Evolutionary conservation across 1,284 basidiomycete genomes (phyloP).

Genomic region (Apiotrichum laibachii): DNA sequence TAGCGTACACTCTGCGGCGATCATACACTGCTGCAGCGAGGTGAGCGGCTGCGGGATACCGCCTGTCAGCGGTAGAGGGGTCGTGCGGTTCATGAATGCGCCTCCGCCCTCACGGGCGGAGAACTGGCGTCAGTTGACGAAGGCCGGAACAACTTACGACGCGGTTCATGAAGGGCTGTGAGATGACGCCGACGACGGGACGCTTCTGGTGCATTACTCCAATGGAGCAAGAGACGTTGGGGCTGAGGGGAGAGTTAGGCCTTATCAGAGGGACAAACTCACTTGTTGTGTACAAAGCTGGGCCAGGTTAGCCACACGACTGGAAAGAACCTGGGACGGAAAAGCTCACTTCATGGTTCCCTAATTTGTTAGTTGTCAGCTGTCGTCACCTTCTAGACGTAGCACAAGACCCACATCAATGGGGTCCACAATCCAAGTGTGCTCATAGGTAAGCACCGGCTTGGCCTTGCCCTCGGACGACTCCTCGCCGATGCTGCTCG

Average conservation of each 20-base stretch:
- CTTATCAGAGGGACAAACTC: slow-evolving; percentile 10
- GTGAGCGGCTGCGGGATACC: slow-evolving; percentile 66
- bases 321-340: neutral
- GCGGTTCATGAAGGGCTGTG: slow-evolving; percentile 82
- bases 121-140: slow-evolving; percentile 57
- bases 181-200: slow-evolving; percentile 82
- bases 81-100: slow-evolving; percentile 65
- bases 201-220: slow-evolving; percentile 76
- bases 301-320: slow-evolving; percentile 7
- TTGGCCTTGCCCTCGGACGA: slow-evolving; percentile 63
- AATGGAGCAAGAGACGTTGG: slow-evolving; percentile 60
- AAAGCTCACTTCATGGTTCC: slow-evolving; percentile 47
- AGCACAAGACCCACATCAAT: slow-evolving; percentile 39
- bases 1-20: slow-evolving; percentile 70
- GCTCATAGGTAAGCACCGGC: slow-evolving; percentile 69
- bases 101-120: slow-evolving; percentile 75
- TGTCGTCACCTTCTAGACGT: no score
- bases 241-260: slow-evolving; percentile 29
- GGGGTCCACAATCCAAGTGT: slow-evolving; percentile 49
- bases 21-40: slow-evolving; percentile 72
- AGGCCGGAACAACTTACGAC: slow-evolving; percentile 55
- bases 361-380: slow-evolving; percentile 28
- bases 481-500: slow-evolving; percentile 71
- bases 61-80: slow-evolving; percentile 69
- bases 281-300: slow-evolving; percentile 48